Evolutionary conservation across 768 basidiomycete genomes (phyloP).

Genomic region (Agaricus sinodeliciosus): DNA sequence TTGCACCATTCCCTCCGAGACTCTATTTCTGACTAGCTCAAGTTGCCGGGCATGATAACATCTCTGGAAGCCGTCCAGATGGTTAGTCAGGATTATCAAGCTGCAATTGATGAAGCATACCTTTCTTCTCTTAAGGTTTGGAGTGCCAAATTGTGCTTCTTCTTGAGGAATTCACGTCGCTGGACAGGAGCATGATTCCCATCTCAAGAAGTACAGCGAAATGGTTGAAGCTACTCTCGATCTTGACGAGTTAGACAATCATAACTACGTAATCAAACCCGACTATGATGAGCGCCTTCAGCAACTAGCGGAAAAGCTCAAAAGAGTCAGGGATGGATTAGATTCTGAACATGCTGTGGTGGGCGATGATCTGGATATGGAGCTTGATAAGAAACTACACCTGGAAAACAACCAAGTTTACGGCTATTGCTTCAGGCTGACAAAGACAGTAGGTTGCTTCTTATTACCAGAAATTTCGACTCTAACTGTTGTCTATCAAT

Average conservation of each 20-base stretch:
- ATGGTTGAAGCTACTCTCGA: slow-evolving; percentile 98
- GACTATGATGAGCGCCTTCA: slow-evolving; percentile 80
- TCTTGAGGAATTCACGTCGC: not conserved
- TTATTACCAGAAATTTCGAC: not conserved
- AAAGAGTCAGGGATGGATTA: slow-evolving; percentile 66
- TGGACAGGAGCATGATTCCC: slow-evolving; percentile 54
- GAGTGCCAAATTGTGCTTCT: slow-evolving; percentile 7
- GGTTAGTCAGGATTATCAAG: slow-evolving; percentile 35
- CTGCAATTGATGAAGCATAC: slow-evolving; percentile 65
- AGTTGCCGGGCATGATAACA: slow-evolving; percentile 75
- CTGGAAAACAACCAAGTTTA: slow-evolving; percentile 86
- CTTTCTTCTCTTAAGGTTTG: slow-evolving; percentile 51
- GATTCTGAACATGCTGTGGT: slow-evolving; percentile 74
- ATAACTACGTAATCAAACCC: slow-evolving; percentile 88
- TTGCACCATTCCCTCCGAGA: not conserved
- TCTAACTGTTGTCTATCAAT: not conserved
- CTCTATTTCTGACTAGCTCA: not conserved
- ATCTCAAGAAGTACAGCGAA: slow-evolving; percentile 73
- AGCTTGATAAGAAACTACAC: slow-evolving; percentile 93
- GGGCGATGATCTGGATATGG: slow-evolving; percentile 66
- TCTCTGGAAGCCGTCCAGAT: slow-evolving; percentile 44
- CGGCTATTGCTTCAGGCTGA: slow-evolving; percentile 89
- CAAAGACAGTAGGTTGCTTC: slow-evolving; percentile 66
- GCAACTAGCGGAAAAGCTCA: slow-evolving; percentile 60
- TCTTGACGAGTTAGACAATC: slow-evolving; percentile 74